A percentile compares a stretch with the other conserved stretches of the same genome.
Conservation (phyloP, 2,329 filamentous ascomycete species). For the Huntiella decipiens region DNA sequence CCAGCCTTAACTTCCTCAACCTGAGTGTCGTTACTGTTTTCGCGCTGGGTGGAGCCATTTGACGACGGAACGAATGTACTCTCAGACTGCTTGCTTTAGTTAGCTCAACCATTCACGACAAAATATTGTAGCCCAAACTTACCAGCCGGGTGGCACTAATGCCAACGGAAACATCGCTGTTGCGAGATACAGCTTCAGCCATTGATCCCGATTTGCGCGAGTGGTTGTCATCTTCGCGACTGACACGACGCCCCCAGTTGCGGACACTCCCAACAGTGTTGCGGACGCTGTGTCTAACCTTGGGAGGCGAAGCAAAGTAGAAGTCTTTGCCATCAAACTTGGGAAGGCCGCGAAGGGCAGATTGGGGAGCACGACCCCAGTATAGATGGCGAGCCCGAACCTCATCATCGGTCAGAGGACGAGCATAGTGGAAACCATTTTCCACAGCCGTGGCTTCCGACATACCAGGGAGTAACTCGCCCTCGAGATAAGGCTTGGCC, state of each 20-base stretch:
- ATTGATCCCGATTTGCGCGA: constrained; percentile 4
- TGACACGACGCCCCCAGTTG: constrained; percentile 3
- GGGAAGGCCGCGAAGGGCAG: constrained; percentile 32
- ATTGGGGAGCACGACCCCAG: constrained; percentile 36
- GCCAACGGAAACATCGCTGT: constrained; percentile 8
- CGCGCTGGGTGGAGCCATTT: constrained; percentile 3
- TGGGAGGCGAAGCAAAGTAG: constrained; percentile 36
- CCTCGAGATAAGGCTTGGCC: constrained; percentile 33
- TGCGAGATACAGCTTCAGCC: constrained; percentile 2
- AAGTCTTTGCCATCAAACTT: constrained; percentile 49
- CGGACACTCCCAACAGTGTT: constrained; percentile 3
- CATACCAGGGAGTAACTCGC: constrained; percentile 27
- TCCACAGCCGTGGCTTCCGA: constrained; percentile 23
- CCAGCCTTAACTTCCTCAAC: constrained; percentile 7
- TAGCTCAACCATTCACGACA: neutral
- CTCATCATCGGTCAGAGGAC: constrained; percentile 40
- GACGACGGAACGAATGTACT: constrained; percentile 5
- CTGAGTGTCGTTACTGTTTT: constrained; percentile 1
- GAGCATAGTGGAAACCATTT: constrained; percentile 33
- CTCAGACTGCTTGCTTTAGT: neutral
- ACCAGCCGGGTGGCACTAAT: constrained; percentile 7
- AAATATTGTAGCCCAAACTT: neutral
- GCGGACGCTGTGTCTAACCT: constrained; percentile 15
- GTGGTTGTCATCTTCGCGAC: constrained; percentile 4
- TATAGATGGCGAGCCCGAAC: constrained; percentile 38